A percentile compares a stretch with the other conserved stretches of the same genome.
Evolutionary conservation across 495 filamentous ascomycete genomes (phyloP).

Genomic region (Trichocladium antarcticum): DNA sequence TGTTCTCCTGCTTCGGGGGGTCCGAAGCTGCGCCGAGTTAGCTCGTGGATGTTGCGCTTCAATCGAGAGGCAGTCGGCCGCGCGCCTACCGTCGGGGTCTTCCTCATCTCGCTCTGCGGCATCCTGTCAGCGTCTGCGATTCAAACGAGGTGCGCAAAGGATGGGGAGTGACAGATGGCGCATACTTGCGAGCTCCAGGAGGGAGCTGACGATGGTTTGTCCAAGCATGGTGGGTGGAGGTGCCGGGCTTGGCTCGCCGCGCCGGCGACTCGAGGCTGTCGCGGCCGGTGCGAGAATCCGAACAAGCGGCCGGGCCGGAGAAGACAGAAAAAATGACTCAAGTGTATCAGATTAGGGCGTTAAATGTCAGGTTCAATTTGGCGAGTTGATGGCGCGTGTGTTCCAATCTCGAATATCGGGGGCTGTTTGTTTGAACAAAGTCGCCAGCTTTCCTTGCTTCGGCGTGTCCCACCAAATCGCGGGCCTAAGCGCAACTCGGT

Average conservation of each 20-base stretch:
- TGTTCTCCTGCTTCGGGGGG: constrained; percentile 67
- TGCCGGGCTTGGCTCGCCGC: constrained; percentile 8
- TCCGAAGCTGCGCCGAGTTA: constrained; percentile 32
- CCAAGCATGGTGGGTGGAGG: constrained; percentile 20
- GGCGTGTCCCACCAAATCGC: background rate
- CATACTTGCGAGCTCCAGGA: constrained; percentile 35
- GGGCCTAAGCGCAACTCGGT: no score
- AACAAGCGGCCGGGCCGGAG: background rate
- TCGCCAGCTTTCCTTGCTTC: constrained; percentile 14
- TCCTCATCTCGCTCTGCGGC: constrained; percentile 41
- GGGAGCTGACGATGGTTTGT: constrained; percentile 30
- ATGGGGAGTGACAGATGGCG: background rate
- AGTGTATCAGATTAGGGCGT: no score
- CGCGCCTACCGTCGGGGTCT: constrained; percentile 38
- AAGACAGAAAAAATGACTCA: background rate
- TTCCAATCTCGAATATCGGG: background rate
- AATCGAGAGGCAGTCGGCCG: background rate
- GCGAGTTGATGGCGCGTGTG: background rate
- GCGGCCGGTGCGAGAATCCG: background rate
- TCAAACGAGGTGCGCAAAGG: background rate
- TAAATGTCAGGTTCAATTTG: no score
- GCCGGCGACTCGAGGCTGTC: background rate
- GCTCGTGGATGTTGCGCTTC: constrained; percentile 1
- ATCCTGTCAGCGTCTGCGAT: constrained; percentile 15
- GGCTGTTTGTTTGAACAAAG: background rate